These are phyloP conservation scores for Trichoderma sp. DNA, from an alignment of 2,329 filamentous ascomycete genomes.

Conservation along the genomic window DNA sequence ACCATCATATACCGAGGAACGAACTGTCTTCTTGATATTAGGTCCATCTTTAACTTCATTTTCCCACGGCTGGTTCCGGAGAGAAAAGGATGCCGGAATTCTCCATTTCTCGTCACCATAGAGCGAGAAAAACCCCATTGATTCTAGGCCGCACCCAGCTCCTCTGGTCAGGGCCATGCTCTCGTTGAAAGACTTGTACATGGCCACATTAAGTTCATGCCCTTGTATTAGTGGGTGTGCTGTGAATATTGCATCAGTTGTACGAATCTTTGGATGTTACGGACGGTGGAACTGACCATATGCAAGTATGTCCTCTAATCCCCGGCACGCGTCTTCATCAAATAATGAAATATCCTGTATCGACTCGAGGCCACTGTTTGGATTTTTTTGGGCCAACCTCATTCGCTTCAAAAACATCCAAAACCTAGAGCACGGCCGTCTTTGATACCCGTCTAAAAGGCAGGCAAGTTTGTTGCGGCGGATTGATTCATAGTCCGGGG, in stretches of 20 bases:
- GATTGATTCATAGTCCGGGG: not conserved
- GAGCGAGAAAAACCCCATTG: not conserved
- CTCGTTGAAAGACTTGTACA: constrained; percentile 8
- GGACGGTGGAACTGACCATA: not conserved
- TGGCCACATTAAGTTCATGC: not conserved
- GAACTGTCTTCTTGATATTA: too few relatives aligned
- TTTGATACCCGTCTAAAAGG: not conserved
- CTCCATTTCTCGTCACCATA: not conserved
- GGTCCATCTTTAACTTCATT: too few relatives aligned
- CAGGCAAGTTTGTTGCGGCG: not conserved
- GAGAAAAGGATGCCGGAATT: too few relatives aligned
- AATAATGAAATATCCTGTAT: not conserved
- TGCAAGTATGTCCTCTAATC: not conserved
- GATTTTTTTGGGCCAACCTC: not conserved
- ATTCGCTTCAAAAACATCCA: constrained; percentile 10
- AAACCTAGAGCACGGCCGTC: not conserved
- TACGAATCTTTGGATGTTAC: not conserved
- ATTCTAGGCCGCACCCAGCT: not conserved
- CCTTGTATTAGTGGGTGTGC: not conserved
- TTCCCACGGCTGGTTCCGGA: too few relatives aligned
- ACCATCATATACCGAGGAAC: too few relatives aligned
- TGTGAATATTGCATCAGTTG: not conserved
- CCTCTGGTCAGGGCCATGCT: not conserved
- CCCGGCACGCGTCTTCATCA: not conserved
- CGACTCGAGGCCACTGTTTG: not conserved